Evolutionary conservation across 345 rosid genomes (phyloP).

Genomic region (Citrus sp.): DNA sequence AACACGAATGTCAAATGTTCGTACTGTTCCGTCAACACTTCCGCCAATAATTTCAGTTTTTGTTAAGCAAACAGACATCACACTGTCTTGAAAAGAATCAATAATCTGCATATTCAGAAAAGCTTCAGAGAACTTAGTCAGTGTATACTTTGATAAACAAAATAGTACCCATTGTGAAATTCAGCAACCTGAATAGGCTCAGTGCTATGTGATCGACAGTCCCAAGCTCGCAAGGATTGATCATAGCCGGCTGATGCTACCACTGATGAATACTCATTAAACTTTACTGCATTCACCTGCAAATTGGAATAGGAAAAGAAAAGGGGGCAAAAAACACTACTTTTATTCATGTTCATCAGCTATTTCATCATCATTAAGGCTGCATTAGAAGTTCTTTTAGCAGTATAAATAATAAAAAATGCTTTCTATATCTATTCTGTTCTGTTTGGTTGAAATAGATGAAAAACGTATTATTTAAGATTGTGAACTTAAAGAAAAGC

Average conservation of each 20-base stretch:
- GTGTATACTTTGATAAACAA: background rate
- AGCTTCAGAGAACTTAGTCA: background rate
- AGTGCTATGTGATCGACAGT: slow-evolving; percentile 88
- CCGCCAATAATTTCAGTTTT: slow-evolving; percentile 93
- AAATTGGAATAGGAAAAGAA: background rate
- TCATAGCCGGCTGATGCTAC: slow-evolving; percentile 96
- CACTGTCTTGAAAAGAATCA: slow-evolving; percentile 78
- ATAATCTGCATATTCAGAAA: slow-evolving; percentile 48
- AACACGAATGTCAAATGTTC: slow-evolving; percentile 91
- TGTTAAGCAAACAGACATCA: slow-evolving; percentile 92
- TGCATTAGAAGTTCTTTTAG: background rate
- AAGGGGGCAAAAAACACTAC: no score
- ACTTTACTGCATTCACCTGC: slow-evolving; percentile 94
- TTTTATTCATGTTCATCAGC: background rate
- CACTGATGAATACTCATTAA: slow-evolving; percentile 74
- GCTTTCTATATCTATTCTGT: background rate
- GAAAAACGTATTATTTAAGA: background rate
- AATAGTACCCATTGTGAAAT: background rate
- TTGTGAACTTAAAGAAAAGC: background rate
- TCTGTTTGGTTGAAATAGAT: background rate
- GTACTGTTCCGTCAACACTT: slow-evolving; percentile 95
- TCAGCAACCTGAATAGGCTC: slow-evolving; percentile 86
- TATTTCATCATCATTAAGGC: background rate
- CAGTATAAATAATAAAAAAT: background rate
- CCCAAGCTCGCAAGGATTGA: slow-evolving; percentile 91